Percentiles rank a stretch among this genome's conserved stretches.
These are phyloP conservation scores for Rutstroemia sp. DNA, from an alignment of 2,329 filamentous ascomycete species.

Conservation along the genomic window DNA sequence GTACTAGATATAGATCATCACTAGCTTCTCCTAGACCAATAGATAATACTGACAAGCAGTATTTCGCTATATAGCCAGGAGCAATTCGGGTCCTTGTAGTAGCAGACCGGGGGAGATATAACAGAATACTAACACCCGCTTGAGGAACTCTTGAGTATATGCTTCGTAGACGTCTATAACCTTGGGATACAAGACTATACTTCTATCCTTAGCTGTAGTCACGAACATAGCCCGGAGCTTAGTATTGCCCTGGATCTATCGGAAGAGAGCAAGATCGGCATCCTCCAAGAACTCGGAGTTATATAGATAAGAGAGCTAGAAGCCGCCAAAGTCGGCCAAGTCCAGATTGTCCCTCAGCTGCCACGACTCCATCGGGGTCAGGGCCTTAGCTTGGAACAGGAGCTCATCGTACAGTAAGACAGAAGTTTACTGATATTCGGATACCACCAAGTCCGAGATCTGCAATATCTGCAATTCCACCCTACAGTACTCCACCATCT, in stretches of 20 bases:
- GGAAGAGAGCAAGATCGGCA: constrained; percentile 4
- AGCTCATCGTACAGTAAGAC: constrained; percentile 12
- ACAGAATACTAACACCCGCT: constrained; percentile 3
- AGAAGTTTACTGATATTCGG: constrained; percentile 9
- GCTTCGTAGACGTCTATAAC: constrained; percentile 12
- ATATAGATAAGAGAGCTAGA: constrained; percentile 6
- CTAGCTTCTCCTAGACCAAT: constrained; percentile 12
- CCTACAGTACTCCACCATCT: constrained; percentile 9
- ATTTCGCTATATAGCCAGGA: constrained; percentile 11
- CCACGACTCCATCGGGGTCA: constrained; percentile 8
- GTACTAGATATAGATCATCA: constrained; percentile 14
- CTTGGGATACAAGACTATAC: background rate
- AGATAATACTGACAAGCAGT: background rate
- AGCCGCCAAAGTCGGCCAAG: constrained; percentile 9
- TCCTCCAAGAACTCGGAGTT: constrained; percentile 12
- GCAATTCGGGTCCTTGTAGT: constrained; percentile 6
- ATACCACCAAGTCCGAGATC: constrained; percentile 8
- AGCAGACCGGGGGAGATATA: constrained; percentile 3
- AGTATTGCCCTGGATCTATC: constrained; percentile 1
- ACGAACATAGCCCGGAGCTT: constrained; percentile 13
- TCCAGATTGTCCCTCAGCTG: constrained; percentile 12
- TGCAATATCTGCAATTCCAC: constrained; percentile 11
- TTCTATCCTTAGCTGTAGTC: constrained; percentile 3
- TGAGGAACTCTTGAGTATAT: constrained; percentile 10
- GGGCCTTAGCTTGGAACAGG: constrained; percentile 1